Evolutionary conservation across 371 early-diverging fungal species (phyloP).

Genomic region (Apophysomyces trapeziformis): DNA sequence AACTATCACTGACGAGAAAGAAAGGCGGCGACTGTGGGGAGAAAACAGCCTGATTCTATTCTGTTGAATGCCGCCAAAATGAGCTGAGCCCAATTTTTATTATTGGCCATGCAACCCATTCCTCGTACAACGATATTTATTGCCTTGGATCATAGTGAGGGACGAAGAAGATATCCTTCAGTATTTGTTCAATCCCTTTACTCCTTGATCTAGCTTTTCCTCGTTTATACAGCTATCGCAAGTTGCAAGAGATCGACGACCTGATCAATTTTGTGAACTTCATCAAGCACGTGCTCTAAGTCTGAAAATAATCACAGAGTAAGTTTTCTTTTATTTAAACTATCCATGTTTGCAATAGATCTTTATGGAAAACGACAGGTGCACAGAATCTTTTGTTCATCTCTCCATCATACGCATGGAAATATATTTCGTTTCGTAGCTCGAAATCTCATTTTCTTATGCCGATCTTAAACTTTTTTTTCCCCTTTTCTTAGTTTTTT

Average conservation of each 20-base stretch:
- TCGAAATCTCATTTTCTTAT: background rate
- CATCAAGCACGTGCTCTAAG: background rate
- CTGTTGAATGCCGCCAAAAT: constrained; percentile 2
- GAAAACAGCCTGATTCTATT: constrained; percentile 3
- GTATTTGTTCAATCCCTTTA: background rate
- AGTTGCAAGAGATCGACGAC: constrained; percentile 1
- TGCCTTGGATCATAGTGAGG: background rate
- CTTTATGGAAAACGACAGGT: no score
- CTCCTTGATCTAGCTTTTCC: background rate
- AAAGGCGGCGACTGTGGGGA: background rate
- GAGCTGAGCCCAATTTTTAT: background rate
- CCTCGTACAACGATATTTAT: constrained; percentile 11
- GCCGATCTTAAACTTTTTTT: background rate
- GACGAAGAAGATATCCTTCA: background rate
- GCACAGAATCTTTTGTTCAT: no score
- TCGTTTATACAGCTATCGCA: background rate
- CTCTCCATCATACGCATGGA: no score
- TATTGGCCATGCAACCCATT: constrained; percentile 12
- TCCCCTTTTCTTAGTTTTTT: background rate
- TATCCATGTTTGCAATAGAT: no score
- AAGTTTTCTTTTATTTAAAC: no score
- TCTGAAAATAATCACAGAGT: background rate
- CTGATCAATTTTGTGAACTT: background rate
- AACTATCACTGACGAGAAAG: background rate
- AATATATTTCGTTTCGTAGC: no score